Evolutionary conservation across 148 eudicot genomes (phyloP).

Genomic region (Hydrangea macrophylla): DNA sequence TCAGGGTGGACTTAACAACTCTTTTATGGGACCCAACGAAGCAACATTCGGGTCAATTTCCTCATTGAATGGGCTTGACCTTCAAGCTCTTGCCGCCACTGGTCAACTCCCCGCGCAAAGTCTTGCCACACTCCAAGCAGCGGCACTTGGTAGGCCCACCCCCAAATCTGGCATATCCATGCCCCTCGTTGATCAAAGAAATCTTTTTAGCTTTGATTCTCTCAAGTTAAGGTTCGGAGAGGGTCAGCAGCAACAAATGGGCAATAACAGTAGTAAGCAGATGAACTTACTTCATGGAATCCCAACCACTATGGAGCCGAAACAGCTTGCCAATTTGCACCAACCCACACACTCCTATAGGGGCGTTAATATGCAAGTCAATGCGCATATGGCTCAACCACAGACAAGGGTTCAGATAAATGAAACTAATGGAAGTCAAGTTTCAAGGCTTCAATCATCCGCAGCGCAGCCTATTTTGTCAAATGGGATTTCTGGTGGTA

Average conservation of each 20-base stretch:
- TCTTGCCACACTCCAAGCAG: slow-evolving; percentile 57
- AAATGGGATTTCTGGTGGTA: slow-evolving; percentile 29
- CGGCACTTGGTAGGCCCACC: slow-evolving; percentile 45
- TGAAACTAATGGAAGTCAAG: slow-evolving; percentile 25
- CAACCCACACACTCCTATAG: slow-evolving; percentile 33
- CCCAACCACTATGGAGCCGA: slow-evolving; percentile 20
- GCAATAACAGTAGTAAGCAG: slow-evolving; percentile 49
- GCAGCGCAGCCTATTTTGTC: slow-evolving; percentile 37
- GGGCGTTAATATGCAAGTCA: slow-evolving; percentile 43
- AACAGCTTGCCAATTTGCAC: slow-evolving; percentile 17
- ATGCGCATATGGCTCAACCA: slow-evolving; percentile 43
- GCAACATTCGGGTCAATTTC: slow-evolving; percentile 49
- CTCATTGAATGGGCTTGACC: slow-evolving; percentile 57
- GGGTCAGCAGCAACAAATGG: slow-evolving; percentile 46
- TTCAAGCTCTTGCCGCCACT: slow-evolving; percentile 66
- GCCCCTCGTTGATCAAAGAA: slow-evolving; percentile 72
- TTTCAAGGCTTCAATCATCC: slow-evolving; percentile 42
- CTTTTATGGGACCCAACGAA: slow-evolving; percentile 62
- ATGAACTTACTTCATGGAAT: slow-evolving; percentile 46
- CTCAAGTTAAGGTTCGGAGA: slow-evolving; percentile 50
- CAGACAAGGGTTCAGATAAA: slow-evolving; percentile 7
- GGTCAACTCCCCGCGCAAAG: slow-evolving; percentile 53
- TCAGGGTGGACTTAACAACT: slow-evolving; percentile 49
- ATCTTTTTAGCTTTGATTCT: slow-evolving; percentile 69
- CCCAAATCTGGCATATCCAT: slow-evolving; percentile 49